Evolutionary conservation across 768 basidiomycete species (phyloP).

Genomic region (Guyanaporus albipodus): DNA sequence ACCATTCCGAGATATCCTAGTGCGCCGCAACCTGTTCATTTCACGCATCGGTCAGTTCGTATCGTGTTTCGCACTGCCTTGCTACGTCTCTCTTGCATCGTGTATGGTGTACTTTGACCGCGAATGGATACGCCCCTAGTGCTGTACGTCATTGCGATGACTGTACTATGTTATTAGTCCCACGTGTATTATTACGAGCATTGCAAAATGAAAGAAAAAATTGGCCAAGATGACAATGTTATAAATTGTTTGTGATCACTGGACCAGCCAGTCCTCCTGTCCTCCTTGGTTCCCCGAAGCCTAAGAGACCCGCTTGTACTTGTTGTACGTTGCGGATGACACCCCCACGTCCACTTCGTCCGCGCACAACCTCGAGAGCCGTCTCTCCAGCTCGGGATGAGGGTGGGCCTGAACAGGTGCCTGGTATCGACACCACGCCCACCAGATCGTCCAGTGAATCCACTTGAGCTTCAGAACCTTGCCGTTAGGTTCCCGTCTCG

Average conservation of each 20-base stretch:
- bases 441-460: slow-evolving; percentile 34
- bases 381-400: slow-evolving; percentile 22
- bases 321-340: slow-evolving; percentile 29
- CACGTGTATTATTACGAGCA: slow-evolving; percentile 11
- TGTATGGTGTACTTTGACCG: slow-evolving; percentile 2
- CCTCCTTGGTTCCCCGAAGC: no score
- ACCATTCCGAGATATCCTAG: slow-evolving; percentile 22
- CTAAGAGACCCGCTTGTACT: slow-evolving; percentile 31
- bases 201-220: background rate
- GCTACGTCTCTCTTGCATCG: slow-evolving; percentile 4
- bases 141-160: slow-evolving; percentile 8
- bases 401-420: slow-evolving; percentile 19
- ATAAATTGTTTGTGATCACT: no score
- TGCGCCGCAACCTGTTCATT: slow-evolving; percentile 16
- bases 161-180: slow-evolving; percentile 19
- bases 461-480: slow-evolving; percentile 28
- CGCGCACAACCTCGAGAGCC: slow-evolving; percentile 20
- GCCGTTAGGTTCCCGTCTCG: slow-evolving; percentile 19
- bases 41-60: background rate
- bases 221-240: background rate
- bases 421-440: slow-evolving; percentile 25
- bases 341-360: slow-evolving; percentile 29
- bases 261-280: slow-evolving; percentile 10
- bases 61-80: slow-evolving; percentile 7
- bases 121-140: background rate